Percentiles rank a stretch among this genome's conserved stretches.
phyloP scores from a whole-genome alignment of 78 protist genomes.

The Dictyostelium purpureum region DNA sequence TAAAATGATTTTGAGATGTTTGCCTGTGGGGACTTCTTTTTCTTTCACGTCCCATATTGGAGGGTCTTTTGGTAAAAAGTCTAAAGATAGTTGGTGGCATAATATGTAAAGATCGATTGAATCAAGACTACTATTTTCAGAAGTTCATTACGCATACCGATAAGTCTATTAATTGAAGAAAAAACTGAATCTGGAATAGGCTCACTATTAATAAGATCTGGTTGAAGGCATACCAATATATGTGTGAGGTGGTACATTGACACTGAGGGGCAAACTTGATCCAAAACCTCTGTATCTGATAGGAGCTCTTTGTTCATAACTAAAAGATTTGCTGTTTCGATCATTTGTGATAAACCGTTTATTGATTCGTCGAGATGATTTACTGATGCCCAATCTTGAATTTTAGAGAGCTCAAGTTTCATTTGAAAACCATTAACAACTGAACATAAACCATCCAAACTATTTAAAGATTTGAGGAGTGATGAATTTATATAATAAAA shows the following conservation, averaged over 20 bases:
- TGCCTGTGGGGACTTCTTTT: not conserved
- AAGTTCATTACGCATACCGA: slow-evolving; percentile 6
- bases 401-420: slow-evolving; percentile 52
- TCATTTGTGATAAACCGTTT: slow-evolving; percentile 17
- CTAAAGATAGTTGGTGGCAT: slow-evolving; percentile 64
- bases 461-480: slow-evolving; percentile 41
- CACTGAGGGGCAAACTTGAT: slow-evolving; percentile 52
- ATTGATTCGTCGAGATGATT: slow-evolving; percentile 19
- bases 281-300: not conserved
- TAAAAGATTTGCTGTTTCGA: slow-evolving; percentile 43
- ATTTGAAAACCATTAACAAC: slow-evolving; percentile 64
- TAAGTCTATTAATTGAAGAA: slow-evolving; percentile 2
- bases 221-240: slow-evolving; percentile 2
- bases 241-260: slow-evolving; percentile 32
- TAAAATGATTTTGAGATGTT: too few species aligned
- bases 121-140: too few species aligned
- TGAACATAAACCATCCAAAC: slow-evolving; percentile 22
- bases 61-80: slow-evolving; percentile 45
- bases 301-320: slow-evolving; percentile 64
- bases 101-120: too few species aligned
- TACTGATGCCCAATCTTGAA: slow-evolving; percentile 54
- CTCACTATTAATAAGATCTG: slow-evolving; percentile 36
- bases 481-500: slow-evolving; percentile 31
- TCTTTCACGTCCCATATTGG: slow-evolving; percentile 31
- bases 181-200: slow-evolving; percentile 3